These are phyloP conservation scores for Magnaporthiopsis rhizophila DNA, from an alignment of 2,329 filamentous ascomycete species.

Conservation along the genomic window DNA sequence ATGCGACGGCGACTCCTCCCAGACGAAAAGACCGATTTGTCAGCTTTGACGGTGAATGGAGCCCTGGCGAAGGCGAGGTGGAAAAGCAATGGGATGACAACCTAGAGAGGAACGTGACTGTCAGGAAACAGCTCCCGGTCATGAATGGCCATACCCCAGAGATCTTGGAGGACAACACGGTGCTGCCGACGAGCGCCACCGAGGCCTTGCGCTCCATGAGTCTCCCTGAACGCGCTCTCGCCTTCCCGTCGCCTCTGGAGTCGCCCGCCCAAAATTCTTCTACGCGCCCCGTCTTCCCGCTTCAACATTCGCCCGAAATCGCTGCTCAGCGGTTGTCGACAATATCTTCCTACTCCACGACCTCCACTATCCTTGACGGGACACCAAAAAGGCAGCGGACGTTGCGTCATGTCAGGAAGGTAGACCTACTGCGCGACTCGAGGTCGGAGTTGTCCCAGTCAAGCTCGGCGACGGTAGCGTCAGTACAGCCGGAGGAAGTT, in stretches of 20 bases:
- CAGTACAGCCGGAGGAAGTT: conserved; percentile 24
- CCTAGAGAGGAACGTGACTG: conserved; percentile 43
- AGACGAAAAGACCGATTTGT: conserved; percentile 40
- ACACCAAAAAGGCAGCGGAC: conserved; percentile 42
- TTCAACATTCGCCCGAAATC: conserved; percentile 31
- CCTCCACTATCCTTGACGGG: conserved; percentile 48
- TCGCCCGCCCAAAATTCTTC: conserved; percentile 22
- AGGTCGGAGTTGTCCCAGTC: conserved; percentile 30
- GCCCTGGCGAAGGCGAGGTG: conserved; percentile 33
- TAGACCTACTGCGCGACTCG: conserved; percentile 40
- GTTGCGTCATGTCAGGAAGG: conserved; percentile 54
- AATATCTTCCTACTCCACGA: conserved; percentile 45
- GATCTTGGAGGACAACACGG: conserved; percentile 37
- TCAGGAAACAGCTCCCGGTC: conserved; percentile 35
- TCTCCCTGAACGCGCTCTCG: conserved; percentile 33
- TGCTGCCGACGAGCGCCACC: conserved; percentile 44
- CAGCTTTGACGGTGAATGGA: conserved; percentile 54
- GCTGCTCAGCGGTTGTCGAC: conserved; percentile 43
- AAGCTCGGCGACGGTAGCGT: conserved; percentile 33
- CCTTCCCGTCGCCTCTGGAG: conserved; percentile 28
- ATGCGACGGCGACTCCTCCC: conserved; percentile 24
- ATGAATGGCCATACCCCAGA: conserved; percentile 20
- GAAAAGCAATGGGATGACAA: conserved; percentile 49
- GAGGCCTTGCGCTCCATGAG: conserved; percentile 39
- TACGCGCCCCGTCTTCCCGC: conserved; percentile 19